Percentiles rank a stretch among this genome's conserved stretches.
Conservation (phyloP, 441 rosid genomes). For the Populus trichocarpa region DNA sequence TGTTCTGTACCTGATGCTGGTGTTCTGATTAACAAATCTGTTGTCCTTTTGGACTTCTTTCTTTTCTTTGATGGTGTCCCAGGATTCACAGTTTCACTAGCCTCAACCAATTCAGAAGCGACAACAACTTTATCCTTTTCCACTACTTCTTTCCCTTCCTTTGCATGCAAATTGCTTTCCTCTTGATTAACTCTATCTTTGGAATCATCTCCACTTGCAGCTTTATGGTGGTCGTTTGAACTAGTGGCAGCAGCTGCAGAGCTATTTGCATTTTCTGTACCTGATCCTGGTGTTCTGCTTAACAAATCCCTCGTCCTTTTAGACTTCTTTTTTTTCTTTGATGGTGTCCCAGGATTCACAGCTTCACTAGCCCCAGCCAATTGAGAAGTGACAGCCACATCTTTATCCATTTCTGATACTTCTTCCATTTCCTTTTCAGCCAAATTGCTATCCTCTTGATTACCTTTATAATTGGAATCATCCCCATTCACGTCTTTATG, state of each 20-base stretch:
- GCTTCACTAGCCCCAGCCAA: constrained; percentile 8
- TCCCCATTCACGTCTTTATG: constrained; percentile 11
- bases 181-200: constrained; percentile 15
- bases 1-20: constrained; percentile 13
- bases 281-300: constrained; percentile 15
- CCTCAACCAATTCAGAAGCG: background rate
- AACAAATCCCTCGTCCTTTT: constrained; percentile 26
- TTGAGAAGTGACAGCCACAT: constrained; percentile 1
- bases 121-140: constrained; percentile 4
- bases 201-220: constrained; percentile 10
- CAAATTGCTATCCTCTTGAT: background rate
- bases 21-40: background rate
- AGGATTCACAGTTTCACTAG: constrained; percentile 13
- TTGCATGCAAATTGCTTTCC: constrained; percentile 13
- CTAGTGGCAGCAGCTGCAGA: constrained; percentile 14
- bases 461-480: constrained; percentile 14
- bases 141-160: constrained; percentile 22
- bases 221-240: constrained; percentile 18
- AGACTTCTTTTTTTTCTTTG: constrained; percentile 44
- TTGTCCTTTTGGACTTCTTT: constrained; percentile 31
- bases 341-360: constrained; percentile 21
- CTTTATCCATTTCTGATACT: constrained; percentile 7
- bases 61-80: constrained; percentile 30
- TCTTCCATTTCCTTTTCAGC: constrained; percentile 17
- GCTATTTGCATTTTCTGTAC: constrained; percentile 13